These are phyloP conservation scores for Auriscalpium microsporum DNA, from an alignment of 768 basidiomycete genomes.

Conservation along the genomic window DNA sequence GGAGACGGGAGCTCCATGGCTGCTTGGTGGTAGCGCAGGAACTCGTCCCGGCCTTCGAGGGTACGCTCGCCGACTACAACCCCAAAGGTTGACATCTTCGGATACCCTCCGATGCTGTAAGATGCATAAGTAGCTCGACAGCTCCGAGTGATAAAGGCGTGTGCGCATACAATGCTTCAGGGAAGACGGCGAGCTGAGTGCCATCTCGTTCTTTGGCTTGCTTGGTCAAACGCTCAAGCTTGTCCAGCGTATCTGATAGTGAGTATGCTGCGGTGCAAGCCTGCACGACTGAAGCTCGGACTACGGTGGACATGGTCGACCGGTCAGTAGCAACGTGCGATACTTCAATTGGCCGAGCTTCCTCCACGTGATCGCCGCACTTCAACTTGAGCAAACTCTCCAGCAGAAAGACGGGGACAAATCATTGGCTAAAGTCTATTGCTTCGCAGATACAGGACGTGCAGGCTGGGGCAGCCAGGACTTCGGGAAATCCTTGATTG, in stretches of 20 bases:
- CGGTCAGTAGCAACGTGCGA: not conserved
- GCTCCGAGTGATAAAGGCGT: not conserved
- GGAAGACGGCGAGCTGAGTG: slow-evolving; percentile 44
- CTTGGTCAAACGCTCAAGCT: slow-evolving; percentile 37
- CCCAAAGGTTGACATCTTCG: slow-evolving; percentile 48
- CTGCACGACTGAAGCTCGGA: slow-evolving; percentile 47
- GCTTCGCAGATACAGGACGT: not conserved
- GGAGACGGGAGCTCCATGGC: slow-evolving; percentile 52
- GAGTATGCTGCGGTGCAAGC: slow-evolving; percentile 40
- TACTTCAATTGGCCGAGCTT: not conserved
- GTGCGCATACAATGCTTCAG: slow-evolving; percentile 45
- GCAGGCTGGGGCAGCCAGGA: slow-evolving; percentile 12
- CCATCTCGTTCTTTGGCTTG: slow-evolving; percentile 39
- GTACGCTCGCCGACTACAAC: slow-evolving; percentile 41
- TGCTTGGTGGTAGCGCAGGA: slow-evolving; percentile 41
- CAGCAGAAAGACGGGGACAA: too few relatives aligned
- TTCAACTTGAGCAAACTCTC: too few relatives aligned
- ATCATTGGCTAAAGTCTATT: too few relatives aligned
- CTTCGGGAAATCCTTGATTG: slow-evolving; percentile 15
- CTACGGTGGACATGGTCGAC: slow-evolving; percentile 18
- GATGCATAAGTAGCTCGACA: not conserved
- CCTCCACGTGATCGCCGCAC: too few relatives aligned
- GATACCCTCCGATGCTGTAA: slow-evolving; percentile 48
- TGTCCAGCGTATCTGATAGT: slow-evolving; percentile 38
- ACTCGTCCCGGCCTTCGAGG: slow-evolving; percentile 49